phyloP scores from a whole-genome alignment of 768 basidiomycete species.

The Russula foetens region DNA sequence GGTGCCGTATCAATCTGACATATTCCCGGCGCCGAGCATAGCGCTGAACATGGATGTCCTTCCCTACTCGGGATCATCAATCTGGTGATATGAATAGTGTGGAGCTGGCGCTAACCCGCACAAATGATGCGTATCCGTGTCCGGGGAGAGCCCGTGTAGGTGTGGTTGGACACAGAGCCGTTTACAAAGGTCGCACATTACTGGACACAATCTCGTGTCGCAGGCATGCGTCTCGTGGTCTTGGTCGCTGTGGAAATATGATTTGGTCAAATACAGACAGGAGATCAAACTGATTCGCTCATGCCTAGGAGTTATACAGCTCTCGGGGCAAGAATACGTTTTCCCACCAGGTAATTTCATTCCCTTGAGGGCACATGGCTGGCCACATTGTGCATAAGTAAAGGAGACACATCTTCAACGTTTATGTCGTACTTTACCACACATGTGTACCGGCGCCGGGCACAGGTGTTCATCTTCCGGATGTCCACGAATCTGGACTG shows the following conservation, averaged over 20 bases:
- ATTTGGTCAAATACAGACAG: background rate
- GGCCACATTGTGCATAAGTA: background rate
- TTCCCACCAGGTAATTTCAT: conserved; percentile 1
- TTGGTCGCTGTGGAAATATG: conserved; percentile 30
- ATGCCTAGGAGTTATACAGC: conserved; percentile 5
- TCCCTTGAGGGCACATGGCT: conserved; percentile 16
- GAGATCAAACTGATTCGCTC: background rate
- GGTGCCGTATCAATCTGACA: conserved; percentile 54
- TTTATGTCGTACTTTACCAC: conserved; percentile 39
- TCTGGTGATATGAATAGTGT: background rate
- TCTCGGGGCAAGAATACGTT: conserved; percentile 10
- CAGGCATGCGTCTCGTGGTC: conserved; percentile 42
- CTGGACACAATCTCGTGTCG: conserved; percentile 44
- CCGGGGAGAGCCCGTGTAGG: conserved; percentile 40
- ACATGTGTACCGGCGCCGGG: conserved; percentile 44
- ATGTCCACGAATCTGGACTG: conserved; percentile 40
- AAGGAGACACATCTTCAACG: too few relatives aligned
- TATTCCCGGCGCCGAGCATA: conserved; percentile 40
- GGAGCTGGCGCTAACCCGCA: conserved; percentile 39
- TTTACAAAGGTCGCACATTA: conserved; percentile 47
- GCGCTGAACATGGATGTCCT: conserved; percentile 38
- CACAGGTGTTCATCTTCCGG: conserved; percentile 44
- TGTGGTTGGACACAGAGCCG: conserved; percentile 43
- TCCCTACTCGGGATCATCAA: conserved; percentile 31
- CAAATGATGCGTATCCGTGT: conserved; percentile 35